Percentiles rank a stretch among this genome's conserved stretches.
Conservation (phyloP, 345 rosid species). For the Linum lewisii region DNA sequence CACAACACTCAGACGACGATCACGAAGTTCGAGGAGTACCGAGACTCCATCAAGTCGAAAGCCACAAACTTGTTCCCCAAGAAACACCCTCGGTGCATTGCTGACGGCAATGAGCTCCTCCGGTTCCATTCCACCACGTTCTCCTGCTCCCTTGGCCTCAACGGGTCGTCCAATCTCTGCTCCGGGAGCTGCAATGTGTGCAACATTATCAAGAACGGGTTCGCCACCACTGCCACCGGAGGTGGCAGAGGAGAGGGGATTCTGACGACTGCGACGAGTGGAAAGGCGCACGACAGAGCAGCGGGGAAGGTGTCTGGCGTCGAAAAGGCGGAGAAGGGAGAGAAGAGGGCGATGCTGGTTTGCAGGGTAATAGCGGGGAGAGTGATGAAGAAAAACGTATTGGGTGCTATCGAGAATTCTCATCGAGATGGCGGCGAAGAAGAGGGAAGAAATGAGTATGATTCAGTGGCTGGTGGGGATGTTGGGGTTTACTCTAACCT, state of each 20-base stretch:
- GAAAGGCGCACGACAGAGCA: constrained; percentile 59
- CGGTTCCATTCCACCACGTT: constrained; percentile 58
- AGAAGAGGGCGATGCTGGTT: constrained; percentile 62
- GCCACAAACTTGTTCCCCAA: constrained; percentile 37
- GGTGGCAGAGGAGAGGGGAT: constrained; percentile 37
- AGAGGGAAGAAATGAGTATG: constrained; percentile 27
- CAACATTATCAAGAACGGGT: constrained; percentile 55
- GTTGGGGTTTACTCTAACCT: constrained; percentile 47
- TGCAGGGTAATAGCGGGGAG: constrained; percentile 74
- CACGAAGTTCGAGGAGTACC: constrained; percentile 58
- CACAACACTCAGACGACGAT: constrained; percentile 60
- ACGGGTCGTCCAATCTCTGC: constrained; percentile 60
- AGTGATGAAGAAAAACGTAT: constrained; percentile 45
- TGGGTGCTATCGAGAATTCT: no score
- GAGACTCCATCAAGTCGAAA: constrained; percentile 61
- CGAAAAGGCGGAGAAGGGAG: constrained; percentile 18
- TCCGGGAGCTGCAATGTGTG: constrained; percentile 46
- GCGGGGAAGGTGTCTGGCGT: not conserved
- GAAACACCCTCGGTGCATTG: constrained; percentile 71
- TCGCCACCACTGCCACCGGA: constrained; percentile 14
- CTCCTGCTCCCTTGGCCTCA: constrained; percentile 49
- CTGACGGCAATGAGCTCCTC: constrained; percentile 79
- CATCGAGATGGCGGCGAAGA: constrained; percentile 18
- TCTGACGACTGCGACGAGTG: constrained; percentile 69
- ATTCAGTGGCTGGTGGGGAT: constrained; percentile 40